Percentiles rank a stretch among this genome's conserved stretches.
Evolutionary conservation across 805 yeast species (phyloP).

Genomic region (Pichia rugopelliculosa): DNA sequence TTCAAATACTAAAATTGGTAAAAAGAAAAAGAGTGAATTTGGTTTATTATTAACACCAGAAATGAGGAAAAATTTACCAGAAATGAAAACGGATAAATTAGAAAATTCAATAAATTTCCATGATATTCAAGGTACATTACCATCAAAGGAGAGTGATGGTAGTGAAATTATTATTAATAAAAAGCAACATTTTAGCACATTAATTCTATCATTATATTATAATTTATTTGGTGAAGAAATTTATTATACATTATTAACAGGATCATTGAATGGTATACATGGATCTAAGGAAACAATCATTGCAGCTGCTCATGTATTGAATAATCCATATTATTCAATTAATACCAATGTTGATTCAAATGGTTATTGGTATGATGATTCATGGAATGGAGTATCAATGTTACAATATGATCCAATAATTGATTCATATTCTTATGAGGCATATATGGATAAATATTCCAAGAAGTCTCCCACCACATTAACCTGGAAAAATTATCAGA

Average conservation of each 20-base stretch:
- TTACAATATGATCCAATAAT: constrained; percentile 44
- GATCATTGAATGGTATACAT: constrained; percentile 32
- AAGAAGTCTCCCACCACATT: constrained; percentile 14
- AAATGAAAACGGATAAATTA: constrained; percentile 23
- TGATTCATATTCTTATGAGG: constrained; percentile 27
- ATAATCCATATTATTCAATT: constrained; percentile 39
- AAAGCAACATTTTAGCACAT: constrained; percentile 38
- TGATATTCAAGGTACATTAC: constrained; percentile 37
- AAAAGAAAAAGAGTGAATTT: constrained; percentile 29
- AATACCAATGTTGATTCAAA: constrained; percentile 38
- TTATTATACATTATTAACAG: constrained; percentile 31
- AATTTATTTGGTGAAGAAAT: constrained; percentile 39
- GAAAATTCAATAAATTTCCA: constrained; percentile 17
- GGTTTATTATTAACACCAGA: constrained; percentile 19
- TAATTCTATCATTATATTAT: constrained; percentile 42
- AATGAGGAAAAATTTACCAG: neutral
- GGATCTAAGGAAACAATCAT: constrained; percentile 48
- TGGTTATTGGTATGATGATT: constrained; percentile 35
- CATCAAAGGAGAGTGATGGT: constrained; percentile 43
- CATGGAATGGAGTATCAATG: constrained; percentile 44
- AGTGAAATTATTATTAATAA: constrained; percentile 45
- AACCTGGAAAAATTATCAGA: constrained; percentile 14
- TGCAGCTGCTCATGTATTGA: constrained; percentile 40
- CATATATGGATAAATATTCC: constrained; percentile 18
- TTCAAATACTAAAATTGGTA: constrained; percentile 38